Evolutionary conservation across 148 eudicot genomes (phyloP).

Genomic region (Euryodendron excelsum): DNA sequence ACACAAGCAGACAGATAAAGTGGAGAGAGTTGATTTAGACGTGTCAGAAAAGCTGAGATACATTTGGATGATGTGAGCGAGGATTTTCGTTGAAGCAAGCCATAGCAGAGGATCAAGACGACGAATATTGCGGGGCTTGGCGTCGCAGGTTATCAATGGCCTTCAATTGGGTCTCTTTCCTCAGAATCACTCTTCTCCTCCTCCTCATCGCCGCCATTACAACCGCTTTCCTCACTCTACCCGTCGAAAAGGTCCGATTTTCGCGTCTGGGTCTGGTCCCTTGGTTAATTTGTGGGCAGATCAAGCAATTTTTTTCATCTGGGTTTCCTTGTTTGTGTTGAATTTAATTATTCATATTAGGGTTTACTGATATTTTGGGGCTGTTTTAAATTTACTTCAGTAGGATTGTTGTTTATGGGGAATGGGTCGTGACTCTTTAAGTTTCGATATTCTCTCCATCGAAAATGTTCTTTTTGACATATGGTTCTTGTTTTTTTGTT

Average conservation of each 20-base stretch:
- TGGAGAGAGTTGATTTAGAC: too few relatives aligned
- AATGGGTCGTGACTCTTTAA: neutral
- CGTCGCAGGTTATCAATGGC: constrained; percentile 57
- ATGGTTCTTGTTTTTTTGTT: neutral
- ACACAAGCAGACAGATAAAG: too few relatives aligned
- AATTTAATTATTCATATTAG: neutral
- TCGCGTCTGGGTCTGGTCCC: neutral
- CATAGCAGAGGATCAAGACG: constrained; percentile 33
- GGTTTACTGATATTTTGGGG: neutral
- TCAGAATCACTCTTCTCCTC: constrained; percentile 50
- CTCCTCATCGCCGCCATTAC: constrained; percentile 59
- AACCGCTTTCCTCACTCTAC: constrained; percentile 74
- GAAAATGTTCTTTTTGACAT: neutral
- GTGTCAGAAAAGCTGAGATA: neutral
- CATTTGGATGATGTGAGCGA: constrained; percentile 33
- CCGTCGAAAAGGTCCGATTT: constrained; percentile 67
- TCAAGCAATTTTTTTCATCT: neutral
- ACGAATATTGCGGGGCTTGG: constrained; percentile 48
- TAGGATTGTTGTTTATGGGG: neutral
- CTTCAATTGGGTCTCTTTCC: constrained; percentile 50
- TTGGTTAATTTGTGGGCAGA: constrained; percentile 12
- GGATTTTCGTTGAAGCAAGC: constrained; percentile 38
- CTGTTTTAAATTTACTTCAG: neutral
- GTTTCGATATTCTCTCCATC: neutral
- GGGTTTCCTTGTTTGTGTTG: constrained; percentile 7